Evolutionary conservation across 1,284 basidiomycete genomes (phyloP), one percentile per base, ranked within the genome.

Genomic region (Microbotryum silenes-acaulis): DNA sequence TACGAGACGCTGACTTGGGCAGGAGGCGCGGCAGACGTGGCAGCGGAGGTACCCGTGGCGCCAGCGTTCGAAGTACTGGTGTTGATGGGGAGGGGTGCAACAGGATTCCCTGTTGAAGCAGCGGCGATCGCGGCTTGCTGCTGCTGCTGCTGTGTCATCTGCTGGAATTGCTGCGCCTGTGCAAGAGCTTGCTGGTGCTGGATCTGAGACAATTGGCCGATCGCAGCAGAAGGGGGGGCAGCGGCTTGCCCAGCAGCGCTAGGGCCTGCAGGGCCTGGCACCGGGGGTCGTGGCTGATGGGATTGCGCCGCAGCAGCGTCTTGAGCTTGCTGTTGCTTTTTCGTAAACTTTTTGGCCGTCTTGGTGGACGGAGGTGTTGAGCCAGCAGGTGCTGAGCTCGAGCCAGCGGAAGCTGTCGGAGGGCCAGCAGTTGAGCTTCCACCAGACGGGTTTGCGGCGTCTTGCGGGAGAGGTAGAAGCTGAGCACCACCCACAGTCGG

Each of bases 321-420:
- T 50, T 57, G 29, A 25, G 46, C 47, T 51, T 44, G 48, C 54
- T 60, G 59, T 50, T 65, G 66, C 57, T 65, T 65, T 57, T 65
- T 65, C 14, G 63, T 65, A 18, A 65, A 56, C 47, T 65, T 65
- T 51, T 65, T 67, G 8, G 59, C 62, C 16, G 21, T 31, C 29
- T 42, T 42, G 12, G 37, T 42, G 37, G 12, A 1, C 37, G 37
- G 37, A 42, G 37, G 37, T 42, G 37, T 42, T 18, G 37, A 42
- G 37, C 12, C 37, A 42, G 37, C 37, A 42, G 37, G 12, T 42
- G 37, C 37, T 42, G 37, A 42, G 37, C 37, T 42, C 37, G 37
- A 42, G 12, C 37, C 37, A 42, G 14, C 3, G 12, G 37, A 12
- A 16, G 37, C 37, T 12, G 37, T 42, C 14, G 16, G 12, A 18